Base-by-base conservation (phyloP, 148 eudicot species). In the Silene conica region DNA sequence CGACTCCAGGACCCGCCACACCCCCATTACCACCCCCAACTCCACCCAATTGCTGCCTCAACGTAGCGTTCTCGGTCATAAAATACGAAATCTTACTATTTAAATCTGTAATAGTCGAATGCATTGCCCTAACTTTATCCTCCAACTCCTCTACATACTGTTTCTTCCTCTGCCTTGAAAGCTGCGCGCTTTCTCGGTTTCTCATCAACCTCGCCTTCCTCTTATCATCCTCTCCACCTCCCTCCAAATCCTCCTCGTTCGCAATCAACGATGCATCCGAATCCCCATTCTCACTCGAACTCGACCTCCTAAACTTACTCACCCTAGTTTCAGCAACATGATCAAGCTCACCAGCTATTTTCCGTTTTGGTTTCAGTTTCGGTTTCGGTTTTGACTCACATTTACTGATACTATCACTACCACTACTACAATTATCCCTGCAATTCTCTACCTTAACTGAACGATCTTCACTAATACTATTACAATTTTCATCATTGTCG, bases 81-180 rank as follows among this genome's bases (percentile, higher is more conserved):
- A 94, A 52, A 70, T 84, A 88, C 4, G 92, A 75, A 63, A 94
- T 82, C 78, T 71, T 89, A 7, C 87, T 73, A 63, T 90, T 94
- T 78, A 94, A 79, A 50, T 94, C 98, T 18, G 89, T 89, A 63
- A 94, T 92, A 0, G 93, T 94, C 2, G 97, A 82, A 23, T 87
- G 86, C 98, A 94, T 92, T 6, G 80, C 41, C 65, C 85, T 92
- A 52, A 94, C 96, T 83, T 94, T 94, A 78, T 89, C 97, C 88
- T 94, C 97, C 15, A 94, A 85, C 81, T 89, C 98, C 80, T 89
- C 98, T 0, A 92, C 89, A 66, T 94, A 87, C 72, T 94, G 96
- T 75, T 94, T 94, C 86, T 94, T 94, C 83, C 97, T 92, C 78
- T 94, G 97, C 73, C 98, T 81, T 5, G 97, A 92, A 26, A 94